phyloP scores from a whole-genome alignment of 2,329 filamentous ascomycete genomes.

The Fonsecaea multimorphosa region DNA sequence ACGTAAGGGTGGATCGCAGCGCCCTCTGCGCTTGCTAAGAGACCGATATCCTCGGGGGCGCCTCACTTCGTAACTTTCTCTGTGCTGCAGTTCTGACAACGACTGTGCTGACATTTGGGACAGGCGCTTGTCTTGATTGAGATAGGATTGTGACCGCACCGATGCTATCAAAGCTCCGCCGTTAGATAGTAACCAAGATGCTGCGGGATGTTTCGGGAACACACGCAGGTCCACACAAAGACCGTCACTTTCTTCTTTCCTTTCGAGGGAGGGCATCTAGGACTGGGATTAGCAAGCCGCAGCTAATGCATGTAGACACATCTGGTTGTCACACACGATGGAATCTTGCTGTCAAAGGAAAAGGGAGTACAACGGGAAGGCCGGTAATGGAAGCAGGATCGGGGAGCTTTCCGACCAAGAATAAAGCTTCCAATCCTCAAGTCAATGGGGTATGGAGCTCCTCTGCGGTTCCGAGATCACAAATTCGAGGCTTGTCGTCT shows the following conservation, averaged over 20 bases:
- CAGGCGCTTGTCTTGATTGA: neutral
- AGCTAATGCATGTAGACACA: no score
- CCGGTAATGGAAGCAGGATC: no score
- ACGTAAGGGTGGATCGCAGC: neutral
- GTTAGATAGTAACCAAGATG: neutral
- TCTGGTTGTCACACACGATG: no score
- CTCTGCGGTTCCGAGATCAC: no score
- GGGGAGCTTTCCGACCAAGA: no score
- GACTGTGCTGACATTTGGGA: neutral
- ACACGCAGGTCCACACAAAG: neutral
- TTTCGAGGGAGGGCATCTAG: neutral
- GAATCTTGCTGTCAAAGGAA: no score
- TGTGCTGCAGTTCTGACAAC: neutral
- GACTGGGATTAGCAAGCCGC: neutral
- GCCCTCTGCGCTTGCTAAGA: no score
- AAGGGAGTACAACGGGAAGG: no score
- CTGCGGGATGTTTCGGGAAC: neutral
- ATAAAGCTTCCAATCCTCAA: no score
- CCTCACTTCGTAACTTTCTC: neutral
- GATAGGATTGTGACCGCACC: neutral
- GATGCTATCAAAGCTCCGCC: neutral
- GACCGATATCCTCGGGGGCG: no score
- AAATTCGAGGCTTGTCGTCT: no score
- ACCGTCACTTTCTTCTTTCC: conserved; percentile 2
- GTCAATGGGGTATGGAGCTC: no score